Evolutionary conservation across 495 filamentous ascomycete genomes (phyloP), one percentile per base, ranked within the genome.

Genomic region (Penicillium psychrofluorescens): DNA sequence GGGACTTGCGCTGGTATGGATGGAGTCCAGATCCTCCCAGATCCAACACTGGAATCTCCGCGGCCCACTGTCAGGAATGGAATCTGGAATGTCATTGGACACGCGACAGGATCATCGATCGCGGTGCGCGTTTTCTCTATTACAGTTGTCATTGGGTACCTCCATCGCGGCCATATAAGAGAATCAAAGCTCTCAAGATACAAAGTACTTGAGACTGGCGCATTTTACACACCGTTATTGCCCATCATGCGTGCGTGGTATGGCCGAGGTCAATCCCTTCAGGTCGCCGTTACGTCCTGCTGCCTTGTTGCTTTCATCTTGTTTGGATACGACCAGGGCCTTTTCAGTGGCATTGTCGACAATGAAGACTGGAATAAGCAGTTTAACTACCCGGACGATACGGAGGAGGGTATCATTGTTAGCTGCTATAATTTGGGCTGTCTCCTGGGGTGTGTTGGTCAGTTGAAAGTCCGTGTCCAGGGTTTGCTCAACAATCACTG

Each of bases 261-360:
- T 44, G 49, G 49, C 37, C 41, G 49, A 29, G 49, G 49, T 11
- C 35, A 33, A 15, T 37, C 49, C 32, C 49, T 52, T 6, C 49
- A 48, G 30, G 40, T 16, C 2, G 49, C 49, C 38, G 36, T 52
- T 8, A 47, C 44, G 11, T 12, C 44, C 28, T 47, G 44, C 15
- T 52, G 49, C 36, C 41, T 47, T 10, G 36, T 44, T 36, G 49
- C 49, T 13, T 52, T 52, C 13, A 30, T 52, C 28, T 39, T 52
- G 32, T 55, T 51, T 36, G 68, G 75, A 11, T 79, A 78, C 49
- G 77, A 80, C 38, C 75, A 80, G 55, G 76, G 75, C 33, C 68
- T 77, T 7, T 76, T 77, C 53, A 66, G 61, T 35, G 71, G 71
- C 11, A 72, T 78, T 31, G 61, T 75, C 28, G 61, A 61, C 16